phyloP scores from a whole-genome alignment of 257 asterid species.

The Jacaranda copaia region DNA sequence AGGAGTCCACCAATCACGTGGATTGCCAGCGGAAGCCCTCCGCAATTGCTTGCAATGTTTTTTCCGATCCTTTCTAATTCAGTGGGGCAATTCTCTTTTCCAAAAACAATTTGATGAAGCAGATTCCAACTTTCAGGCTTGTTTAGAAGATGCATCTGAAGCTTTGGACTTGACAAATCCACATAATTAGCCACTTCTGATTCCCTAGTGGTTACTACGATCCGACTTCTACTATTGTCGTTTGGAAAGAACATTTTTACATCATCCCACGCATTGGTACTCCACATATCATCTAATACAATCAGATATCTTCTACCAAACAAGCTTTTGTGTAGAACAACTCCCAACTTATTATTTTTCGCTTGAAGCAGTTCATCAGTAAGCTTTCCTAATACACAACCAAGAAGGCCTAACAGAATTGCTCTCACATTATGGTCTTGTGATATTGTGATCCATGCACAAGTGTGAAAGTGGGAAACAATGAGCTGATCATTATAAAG shows the following conservation, averaged over 20 bases:
- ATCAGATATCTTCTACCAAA: not conserved
- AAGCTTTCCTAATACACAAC: not conserved
- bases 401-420: constrained; percentile 16
- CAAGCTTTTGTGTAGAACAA: not conserved
- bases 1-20: constrained; percentile 18
- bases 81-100: not conserved
- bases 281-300: constrained; percentile 24
- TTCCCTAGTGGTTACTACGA: constrained; percentile 15
- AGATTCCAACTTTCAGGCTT: constrained; percentile 13
- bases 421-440: constrained; percentile 15
- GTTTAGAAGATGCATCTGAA: not conserved
- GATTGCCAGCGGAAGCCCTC: not conserved
- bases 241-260: not conserved
- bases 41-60: too few species aligned
- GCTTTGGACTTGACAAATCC: not conserved
- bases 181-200: not conserved
- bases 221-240: constrained; percentile 6
- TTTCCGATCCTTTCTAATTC: constrained; percentile 4
- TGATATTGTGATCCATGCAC: constrained; percentile 34
- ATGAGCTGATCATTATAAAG: constrained; percentile 10
- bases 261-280: too few species aligned
- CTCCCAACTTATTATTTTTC: not conserved
- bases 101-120: constrained; percentile 18
- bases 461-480: constrained; percentile 7
- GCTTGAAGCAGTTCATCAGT: not conserved